Conservation (phyloP, 257 asterid species). For the Solanum chilense region DNA sequence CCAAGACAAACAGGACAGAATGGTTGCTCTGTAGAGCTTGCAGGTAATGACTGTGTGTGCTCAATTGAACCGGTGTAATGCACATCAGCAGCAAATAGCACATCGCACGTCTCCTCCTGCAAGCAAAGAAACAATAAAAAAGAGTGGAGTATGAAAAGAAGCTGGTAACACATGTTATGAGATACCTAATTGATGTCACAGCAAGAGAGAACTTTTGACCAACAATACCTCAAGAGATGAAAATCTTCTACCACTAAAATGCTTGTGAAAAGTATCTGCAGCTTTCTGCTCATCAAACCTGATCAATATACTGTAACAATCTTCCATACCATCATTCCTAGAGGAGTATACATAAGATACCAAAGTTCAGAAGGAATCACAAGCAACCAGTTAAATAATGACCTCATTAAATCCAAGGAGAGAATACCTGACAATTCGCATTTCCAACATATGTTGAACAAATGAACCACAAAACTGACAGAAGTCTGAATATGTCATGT, state of each 20-base stretch:
- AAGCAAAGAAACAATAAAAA: constrained; percentile 7
- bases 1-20: constrained; percentile 98
- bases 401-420: not conserved
- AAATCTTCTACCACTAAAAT: constrained; percentile 57
- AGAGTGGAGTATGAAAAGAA: not conserved
- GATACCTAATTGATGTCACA: not conserved
- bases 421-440: constrained; percentile 81
- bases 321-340: constrained; percentile 84
- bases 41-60: constrained; percentile 55
- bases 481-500: constrained; percentile 92
- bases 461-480: constrained; percentile 92
- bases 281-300: constrained; percentile 65
- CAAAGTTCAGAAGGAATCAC: constrained; percentile 3
- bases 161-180: not conserved
- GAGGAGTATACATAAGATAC: not conserved
- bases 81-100: constrained; percentile 65
- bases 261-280: constrained; percentile 69
- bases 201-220: not conserved
- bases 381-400: not conserved
- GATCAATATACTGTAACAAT: constrained; percentile 69
- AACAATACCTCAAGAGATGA: constrained; percentile 78
- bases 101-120: constrained; percentile 68
- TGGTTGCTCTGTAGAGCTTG: constrained; percentile 73
- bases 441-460: constrained; percentile 75
- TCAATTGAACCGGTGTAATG: constrained; percentile 87